Percentiles rank a stretch among this genome's conserved stretches.
phyloP scores from a whole-genome alignment of 495 filamentous ascomycete genomes.

The Bacidia gigantensis region DNA sequence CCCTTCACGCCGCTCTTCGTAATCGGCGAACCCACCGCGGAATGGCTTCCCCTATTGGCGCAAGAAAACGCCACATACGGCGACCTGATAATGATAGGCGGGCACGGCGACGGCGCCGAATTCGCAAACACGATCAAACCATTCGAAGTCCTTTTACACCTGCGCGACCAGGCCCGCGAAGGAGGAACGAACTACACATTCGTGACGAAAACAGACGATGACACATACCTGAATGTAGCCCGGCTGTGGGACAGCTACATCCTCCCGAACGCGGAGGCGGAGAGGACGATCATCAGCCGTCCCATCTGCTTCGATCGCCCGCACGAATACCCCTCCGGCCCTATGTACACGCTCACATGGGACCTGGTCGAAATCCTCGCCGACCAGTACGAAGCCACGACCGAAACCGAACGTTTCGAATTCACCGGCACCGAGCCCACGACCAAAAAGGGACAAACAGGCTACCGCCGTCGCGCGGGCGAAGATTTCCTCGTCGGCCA shows the following conservation, averaged over 20 bases:
- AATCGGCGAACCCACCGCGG: not conserved
- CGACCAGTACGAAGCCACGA: not conserved
- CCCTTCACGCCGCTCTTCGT: slow-evolving; percentile 6
- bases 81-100: slow-evolving; percentile 4
- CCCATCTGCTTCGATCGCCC: not conserved
- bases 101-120: not conserved
- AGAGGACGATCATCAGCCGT: slow-evolving; percentile 5
- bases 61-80: slow-evolving; percentile 12
- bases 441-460: not conserved
- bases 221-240: slow-evolving; percentile 2
- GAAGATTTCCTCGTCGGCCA: slow-evolving; percentile 4
- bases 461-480: not conserved
- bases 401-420: not conserved
- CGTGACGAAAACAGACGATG: slow-evolving; percentile 10
- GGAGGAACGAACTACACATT: not conserved
- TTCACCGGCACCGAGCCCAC: not conserved
- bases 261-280: not conserved
- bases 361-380: slow-evolving; percentile 3
- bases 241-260: slow-evolving; percentile 3
- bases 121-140: slow-evolving; percentile 3
- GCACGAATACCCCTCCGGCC: slow-evolving; percentile 5
- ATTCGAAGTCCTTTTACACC: not conserved
- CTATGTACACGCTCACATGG: slow-evolving; percentile 10
- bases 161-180: not conserved
- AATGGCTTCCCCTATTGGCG: slow-evolving; percentile 7